phyloP scores from a whole-genome alignment of 2,329 filamentous ascomycete species.

The Clarireedia homoeocarpa region DNA sequence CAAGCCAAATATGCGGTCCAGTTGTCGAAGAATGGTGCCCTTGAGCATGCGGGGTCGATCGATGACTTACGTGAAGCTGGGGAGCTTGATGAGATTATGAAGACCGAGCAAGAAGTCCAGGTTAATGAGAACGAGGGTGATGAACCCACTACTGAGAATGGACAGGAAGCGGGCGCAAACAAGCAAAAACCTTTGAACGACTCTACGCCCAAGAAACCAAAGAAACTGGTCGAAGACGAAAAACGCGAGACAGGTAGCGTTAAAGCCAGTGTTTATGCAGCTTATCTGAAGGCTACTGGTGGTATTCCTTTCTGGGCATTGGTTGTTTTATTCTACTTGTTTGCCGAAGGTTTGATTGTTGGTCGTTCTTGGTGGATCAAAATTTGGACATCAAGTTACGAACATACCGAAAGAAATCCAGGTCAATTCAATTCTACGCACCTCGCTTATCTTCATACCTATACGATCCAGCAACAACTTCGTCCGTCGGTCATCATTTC shows the following conservation, averaged over 20 bases:
- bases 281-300: constrained; percentile 59
- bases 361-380: constrained; percentile 54
- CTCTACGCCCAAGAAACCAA: constrained; percentile 24
- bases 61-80: constrained; percentile 51
- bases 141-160: constrained; percentile 34
- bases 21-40: constrained; percentile 57
- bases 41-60: constrained; percentile 51
- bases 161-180: constrained; percentile 31
- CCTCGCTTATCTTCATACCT: neutral
- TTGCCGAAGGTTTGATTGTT: constrained; percentile 19
- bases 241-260: constrained; percentile 60
- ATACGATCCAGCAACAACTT: constrained; percentile 27
- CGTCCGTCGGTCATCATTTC: constrained; percentile 25
- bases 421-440: constrained; percentile 3
- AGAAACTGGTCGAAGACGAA: constrained; percentile 70
- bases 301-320: constrained; percentile 52
- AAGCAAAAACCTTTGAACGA: constrained; percentile 29
- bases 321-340: constrained; percentile 44
- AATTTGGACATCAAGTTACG: constrained; percentile 47
- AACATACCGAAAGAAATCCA: constrained; percentile 19
- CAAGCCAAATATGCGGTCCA: constrained; percentile 65
- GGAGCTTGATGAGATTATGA: constrained; percentile 47
- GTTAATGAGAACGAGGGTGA: constrained; percentile 42
- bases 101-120: constrained; percentile 41
- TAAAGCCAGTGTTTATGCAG: constrained; percentile 54